Base-by-base conservation (phyloP, 768 basidiomycete species). In the Xanthoconium purpureum region DNA sequence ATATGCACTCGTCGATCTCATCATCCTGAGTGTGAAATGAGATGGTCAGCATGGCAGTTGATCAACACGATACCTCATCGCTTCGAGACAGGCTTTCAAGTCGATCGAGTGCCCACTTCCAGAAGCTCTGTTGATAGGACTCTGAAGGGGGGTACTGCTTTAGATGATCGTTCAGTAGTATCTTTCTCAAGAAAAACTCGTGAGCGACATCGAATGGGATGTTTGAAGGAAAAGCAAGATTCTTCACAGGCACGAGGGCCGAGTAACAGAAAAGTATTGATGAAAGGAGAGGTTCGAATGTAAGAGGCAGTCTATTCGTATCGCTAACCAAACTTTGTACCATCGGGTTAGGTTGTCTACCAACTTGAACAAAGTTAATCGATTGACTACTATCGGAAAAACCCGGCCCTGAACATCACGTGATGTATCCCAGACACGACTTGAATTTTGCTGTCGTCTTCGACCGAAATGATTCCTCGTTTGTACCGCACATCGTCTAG, bases 1-100 rank as follows among this genome's bases (percentile, higher is more conserved):
- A 90, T 18, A 92, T 78, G 45, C 77, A 76, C 47, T 79, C 68
- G 66, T 89, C 84, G 40, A 90, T 80, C 67, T 90, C 89, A 47
- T 74, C 71, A 54, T 83, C 80, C 77, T 84, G 66, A 46, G 55
- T 39, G 47, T 46, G 35, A 46, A 37, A 58, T 66, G 53, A 63
- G 53, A 36, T 13, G 17, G 18, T 32, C 12, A 36, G 11, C 10
- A 13, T 6, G 17, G 8, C 0, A 13, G 29, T 49, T 38, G 35
- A 55, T 45, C 18, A 17, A 6, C 32, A 48, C 72, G 78, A 61
- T 77, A 78, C 85, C 77, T 86, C 80, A n/a, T 74, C 70, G 18
- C 61, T 52, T 46, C 56, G 56, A 15, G 65, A 52, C 57, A 79
- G 52, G 13, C 24, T 63, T 69, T 90, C 89, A 37, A 91, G 72